Evolutionary conservation across 148 eudicot species (phyloP).

Genomic region (Hydrangea macrophylla): DNA sequence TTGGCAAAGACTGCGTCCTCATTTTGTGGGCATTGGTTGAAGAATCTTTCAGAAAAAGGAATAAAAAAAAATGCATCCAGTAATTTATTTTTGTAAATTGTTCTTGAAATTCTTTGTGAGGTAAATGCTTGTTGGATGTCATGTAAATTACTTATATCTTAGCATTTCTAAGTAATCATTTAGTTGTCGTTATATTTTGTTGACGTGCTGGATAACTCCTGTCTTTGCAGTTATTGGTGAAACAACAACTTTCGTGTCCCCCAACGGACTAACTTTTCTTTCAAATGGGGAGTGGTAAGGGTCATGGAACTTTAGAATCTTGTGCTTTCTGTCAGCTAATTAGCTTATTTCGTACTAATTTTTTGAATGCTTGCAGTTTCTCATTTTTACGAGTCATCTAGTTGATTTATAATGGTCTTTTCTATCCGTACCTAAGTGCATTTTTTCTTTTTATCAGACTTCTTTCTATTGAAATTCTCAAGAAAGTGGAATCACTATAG

Average conservation of each 20-base stretch:
- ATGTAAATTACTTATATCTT: no score
- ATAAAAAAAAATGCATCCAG: no score
- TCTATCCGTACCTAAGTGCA: background rate
- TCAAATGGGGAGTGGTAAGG: constrained; percentile 95
- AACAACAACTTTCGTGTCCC: constrained; percentile 71
- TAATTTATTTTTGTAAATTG: background rate
- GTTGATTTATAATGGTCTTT: background rate
- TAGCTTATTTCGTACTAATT: background rate
- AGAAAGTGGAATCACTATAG: no score
- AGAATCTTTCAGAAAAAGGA: background rate
- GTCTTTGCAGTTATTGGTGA: constrained; percentile 76
- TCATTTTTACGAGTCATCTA: background rate
- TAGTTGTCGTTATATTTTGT: constrained; percentile 6
- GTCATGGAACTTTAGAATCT: constrained; percentile 1
- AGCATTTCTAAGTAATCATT: no score
- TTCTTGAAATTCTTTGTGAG: background rate
- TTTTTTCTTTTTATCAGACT: no score
- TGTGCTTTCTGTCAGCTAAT: constrained; percentile 4
- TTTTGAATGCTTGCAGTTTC: background rate
- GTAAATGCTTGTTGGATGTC: background rate
- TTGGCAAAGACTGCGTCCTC: background rate
- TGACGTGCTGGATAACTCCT: background rate
- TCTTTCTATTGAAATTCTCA: no score
- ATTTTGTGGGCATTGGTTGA: background rate
- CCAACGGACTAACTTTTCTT: constrained; percentile 53